Evolutionary conservation across 2,329 filamentous ascomycete genomes (phyloP).

Genomic region (Scedosporium apiospermum): DNA sequence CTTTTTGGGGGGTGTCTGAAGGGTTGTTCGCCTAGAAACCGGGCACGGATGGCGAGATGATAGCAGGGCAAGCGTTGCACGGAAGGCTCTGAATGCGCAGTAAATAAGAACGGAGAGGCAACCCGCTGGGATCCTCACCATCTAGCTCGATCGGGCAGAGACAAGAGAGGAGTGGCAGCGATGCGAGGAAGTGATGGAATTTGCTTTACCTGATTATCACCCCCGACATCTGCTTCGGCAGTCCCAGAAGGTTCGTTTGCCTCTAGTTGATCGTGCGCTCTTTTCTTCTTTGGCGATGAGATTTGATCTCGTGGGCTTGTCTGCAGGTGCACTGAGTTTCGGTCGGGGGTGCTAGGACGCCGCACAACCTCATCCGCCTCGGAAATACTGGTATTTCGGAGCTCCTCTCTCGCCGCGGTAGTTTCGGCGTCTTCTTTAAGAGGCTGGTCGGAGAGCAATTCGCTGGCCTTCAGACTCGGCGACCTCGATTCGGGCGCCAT

Average conservation of each 20-base stretch:
- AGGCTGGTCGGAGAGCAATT: slow-evolving; percentile 14
- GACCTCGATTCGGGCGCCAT: slow-evolving; percentile 3
- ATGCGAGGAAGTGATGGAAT: no score
- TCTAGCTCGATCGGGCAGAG: no score
- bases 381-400: slow-evolving; percentile 55
- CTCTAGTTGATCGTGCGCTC: slow-evolving; percentile 50
- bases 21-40: no score
- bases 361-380: slow-evolving; percentile 22
- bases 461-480: slow-evolving; percentile 1
- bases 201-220: not conserved
- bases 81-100: no score
- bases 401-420: slow-evolving; percentile 52
- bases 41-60: no score
- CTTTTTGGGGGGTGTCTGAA: no score
- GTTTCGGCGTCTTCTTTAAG: slow-evolving; percentile 52
- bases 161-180: no score
- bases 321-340: slow-evolving; percentile 25
- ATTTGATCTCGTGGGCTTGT: slow-evolving; percentile 35
- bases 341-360: slow-evolving; percentile 23
- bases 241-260: slow-evolving; percentile 23
- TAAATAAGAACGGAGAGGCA: no score
- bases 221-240: not conserved
- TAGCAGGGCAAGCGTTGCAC: no score
- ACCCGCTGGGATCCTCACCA: no score
- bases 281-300: slow-evolving; percentile 58